Evolutionary conservation across 2,329 filamentous ascomycete species (phyloP), one percentile per base, ranked within the genome.

Genomic region (Phialophora expanda): DNA sequence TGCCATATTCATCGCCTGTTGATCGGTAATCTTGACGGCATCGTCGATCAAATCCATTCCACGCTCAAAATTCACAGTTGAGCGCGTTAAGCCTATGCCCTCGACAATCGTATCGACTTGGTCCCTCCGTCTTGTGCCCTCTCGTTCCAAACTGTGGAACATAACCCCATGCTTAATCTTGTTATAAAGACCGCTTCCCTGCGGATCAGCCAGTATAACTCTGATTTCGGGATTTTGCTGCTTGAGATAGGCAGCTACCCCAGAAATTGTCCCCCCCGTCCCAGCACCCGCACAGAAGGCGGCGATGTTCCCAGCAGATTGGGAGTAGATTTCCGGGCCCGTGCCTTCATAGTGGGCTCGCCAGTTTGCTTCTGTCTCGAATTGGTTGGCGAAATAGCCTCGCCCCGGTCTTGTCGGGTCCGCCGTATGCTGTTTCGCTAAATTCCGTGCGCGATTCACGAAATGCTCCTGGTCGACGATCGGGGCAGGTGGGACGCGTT

Each of bases 101-200:
- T 99, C 96, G 30, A 99, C 92, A 70, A 99, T 92, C 4, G 90
- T 93, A 80, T 99, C 96, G 60, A 99, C 92, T 79, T 99, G 96
- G 73, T 91, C 89, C 66, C 95, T 85, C 56, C 96, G 85, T 14
- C 95, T 84, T 12, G 94, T 98, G 3, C 95, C 95, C 82, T 99
- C 95, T 70, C 86, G 87, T 80, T 99, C 95, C 32, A 91, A 96
- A 0, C 85, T 74, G 66, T 93, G 90, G 79, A 97, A 99, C 92
- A 99, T 97, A 67, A 99, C 95, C 4, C 94, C 95, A 77, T 95
- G 91, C 72, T 90, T 90, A 70, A 99, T 85, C 75, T 92, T 90
- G 80, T 99, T 96, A 82, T 90, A 97, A 28, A 99, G 82, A 0
- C 95, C 95, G 76, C 92, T 96, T 9, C 95, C 95, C 76, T 96